Evolutionary conservation across 2,329 filamentous ascomycete genomes (phyloP).

Genomic region (Arachnopeziza araneosa): DNA sequence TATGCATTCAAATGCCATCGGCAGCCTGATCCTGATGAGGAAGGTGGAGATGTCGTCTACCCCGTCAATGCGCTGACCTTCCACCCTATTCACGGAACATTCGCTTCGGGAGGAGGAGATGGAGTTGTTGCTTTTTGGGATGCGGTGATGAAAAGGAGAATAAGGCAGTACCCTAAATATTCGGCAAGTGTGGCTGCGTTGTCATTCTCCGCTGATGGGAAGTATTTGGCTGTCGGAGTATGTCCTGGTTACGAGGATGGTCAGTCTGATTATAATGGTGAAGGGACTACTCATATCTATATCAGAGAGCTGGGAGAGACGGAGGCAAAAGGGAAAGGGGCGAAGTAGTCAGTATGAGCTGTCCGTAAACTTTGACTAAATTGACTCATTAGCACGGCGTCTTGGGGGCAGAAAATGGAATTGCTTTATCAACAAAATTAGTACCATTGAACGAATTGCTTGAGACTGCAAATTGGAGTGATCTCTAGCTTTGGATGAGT

Average conservation of each 20-base stretch:
- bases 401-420: conserved; percentile 10
- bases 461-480: not conserved
- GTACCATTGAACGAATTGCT: not conserved
- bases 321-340: conserved; percentile 4
- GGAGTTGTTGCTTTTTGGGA: conserved; percentile 70
- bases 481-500: not conserved
- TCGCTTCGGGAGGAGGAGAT: conserved; percentile 68
- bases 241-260: conserved; percentile 67
- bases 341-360: not conserved
- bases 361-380: not conserved
- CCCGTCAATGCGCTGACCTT: conserved; percentile 68
- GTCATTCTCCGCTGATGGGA: conserved; percentile 59
- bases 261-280: conserved; percentile 67
- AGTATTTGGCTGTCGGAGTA: conserved; percentile 58
- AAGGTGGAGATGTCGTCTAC: conserved; percentile 61
- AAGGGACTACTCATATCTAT: conserved; percentile 70
- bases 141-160: conserved; percentile 63
- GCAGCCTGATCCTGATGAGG: conserved; percentile 58
- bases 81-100: conserved; percentile 59
- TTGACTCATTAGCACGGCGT: conserved; percentile 23
- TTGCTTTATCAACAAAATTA: not conserved
- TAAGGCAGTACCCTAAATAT: conserved; percentile 63
- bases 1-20: conserved; percentile 99
- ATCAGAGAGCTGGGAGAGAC: conserved; percentile 56
- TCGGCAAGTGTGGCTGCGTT: conserved; percentile 57